Evolutionary conservation across 2,329 filamentous ascomycete genomes (phyloP).

Genomic region (Botrytis cinerea): DNA sequence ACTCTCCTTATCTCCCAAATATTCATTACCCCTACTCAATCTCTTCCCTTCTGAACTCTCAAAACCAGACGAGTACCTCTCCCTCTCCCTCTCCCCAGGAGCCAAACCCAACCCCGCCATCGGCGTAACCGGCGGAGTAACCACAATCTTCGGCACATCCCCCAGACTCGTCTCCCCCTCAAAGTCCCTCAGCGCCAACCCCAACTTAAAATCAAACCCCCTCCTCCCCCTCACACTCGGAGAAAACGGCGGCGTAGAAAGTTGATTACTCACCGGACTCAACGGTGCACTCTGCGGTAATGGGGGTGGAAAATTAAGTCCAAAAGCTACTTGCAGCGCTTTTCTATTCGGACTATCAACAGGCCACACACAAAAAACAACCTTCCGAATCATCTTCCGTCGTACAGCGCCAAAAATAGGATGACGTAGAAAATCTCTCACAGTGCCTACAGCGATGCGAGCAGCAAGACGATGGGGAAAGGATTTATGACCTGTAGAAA

Average conservation of each 20-base stretch:
- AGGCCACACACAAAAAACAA: slow-evolving; percentile 1
- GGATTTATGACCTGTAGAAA: not conserved
- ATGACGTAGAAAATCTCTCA: not conserved
- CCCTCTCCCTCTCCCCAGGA: not conserved
- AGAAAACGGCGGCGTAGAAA: not conserved
- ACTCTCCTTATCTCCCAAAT: not conserved
- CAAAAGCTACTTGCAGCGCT: not conserved
- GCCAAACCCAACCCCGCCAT: not conserved
- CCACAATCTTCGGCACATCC: not conserved
- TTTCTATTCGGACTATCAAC: slow-evolving; percentile 10
- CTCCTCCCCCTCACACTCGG: no score
- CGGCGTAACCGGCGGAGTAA: not conserved
- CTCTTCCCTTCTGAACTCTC: not conserved
- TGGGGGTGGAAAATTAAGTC: not conserved
- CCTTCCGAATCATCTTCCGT: not conserved
- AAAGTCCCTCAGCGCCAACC: not conserved
- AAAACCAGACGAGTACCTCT: not conserved
- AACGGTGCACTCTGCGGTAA: not conserved
- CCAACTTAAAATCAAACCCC: not conserved
- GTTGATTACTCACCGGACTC: not conserved
- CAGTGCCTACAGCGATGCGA: not conserved
- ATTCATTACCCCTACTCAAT: not conserved
- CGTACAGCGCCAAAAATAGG: not conserved
- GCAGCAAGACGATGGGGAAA: not conserved
- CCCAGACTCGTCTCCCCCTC: not conserved